phyloP scores from a whole-genome alignment of 306 rosid genomes.

The Herpetospermum pedunculosum region DNA sequence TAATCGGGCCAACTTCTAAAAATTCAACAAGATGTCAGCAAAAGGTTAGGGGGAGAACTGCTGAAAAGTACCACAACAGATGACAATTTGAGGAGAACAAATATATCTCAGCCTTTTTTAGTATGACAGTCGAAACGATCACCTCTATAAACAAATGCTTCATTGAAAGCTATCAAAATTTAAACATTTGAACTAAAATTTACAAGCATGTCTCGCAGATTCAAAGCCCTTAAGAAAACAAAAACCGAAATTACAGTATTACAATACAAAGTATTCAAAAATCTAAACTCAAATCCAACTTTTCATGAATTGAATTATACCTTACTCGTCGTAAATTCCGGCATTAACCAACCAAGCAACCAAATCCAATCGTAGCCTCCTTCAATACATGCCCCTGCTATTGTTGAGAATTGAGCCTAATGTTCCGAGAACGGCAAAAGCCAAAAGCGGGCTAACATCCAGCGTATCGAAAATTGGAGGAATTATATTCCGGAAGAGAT shows the following conservation, averaged over 20 bases:
- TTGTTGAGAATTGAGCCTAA: constrained; percentile 52
- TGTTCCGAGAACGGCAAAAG: constrained; percentile 78
- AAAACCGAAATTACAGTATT: no score
- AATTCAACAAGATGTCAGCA: background rate
- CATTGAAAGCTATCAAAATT: constrained; percentile 9
- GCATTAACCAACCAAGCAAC: background rate
- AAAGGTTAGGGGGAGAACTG: background rate
- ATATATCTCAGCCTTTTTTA: background rate
- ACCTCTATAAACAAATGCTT: background rate
- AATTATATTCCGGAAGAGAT: constrained; percentile 69
- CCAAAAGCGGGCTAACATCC: constrained; percentile 86
- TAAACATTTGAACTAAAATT: background rate
- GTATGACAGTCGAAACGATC: background rate
- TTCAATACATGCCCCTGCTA: constrained; percentile 19
- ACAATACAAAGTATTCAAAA: no score
- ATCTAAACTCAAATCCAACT: background rate
- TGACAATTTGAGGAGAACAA: background rate
- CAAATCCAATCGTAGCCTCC: background rate
- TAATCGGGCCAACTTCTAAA: background rate
- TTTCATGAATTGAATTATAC: background rate
- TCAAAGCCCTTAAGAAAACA: no score
- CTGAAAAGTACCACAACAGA: background rate
- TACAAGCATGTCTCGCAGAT: background rate
- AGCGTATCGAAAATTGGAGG: constrained; percentile 80
- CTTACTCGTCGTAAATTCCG: constrained; percentile 10